Percentiles rank a stretch among this genome's conserved stretches.
Evolutionary conservation across 257 asterid genomes (phyloP).

Genomic region (Fraxinus quadrangulata): DNA sequence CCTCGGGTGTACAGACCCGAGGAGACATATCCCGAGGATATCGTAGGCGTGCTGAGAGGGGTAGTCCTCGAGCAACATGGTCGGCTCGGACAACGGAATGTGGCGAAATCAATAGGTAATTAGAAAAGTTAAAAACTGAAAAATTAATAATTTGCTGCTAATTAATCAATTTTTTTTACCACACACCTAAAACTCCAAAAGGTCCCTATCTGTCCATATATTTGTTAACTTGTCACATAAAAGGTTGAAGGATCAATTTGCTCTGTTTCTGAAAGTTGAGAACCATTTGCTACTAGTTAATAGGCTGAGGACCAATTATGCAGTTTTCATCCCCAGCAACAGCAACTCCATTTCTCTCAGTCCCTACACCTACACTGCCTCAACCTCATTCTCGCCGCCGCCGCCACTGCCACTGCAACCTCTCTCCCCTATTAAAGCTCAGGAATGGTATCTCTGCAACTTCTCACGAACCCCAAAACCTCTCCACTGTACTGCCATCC

Average conservation of each 20-base stretch:
- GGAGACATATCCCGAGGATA: too few relatives aligned
- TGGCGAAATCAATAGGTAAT: too few relatives aligned
- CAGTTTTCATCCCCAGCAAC: neutral
- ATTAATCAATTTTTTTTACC: too few relatives aligned
- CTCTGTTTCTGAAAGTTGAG: neutral
- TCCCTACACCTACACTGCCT: neutral
- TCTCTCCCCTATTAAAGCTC: neutral
- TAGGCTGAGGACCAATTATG: neutral
- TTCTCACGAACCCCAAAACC: conserved; percentile 48
- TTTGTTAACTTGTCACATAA: neutral
- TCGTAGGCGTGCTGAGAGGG: too few relatives aligned
- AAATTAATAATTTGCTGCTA: too few relatives aligned
- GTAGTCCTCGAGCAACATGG: too few relatives aligned
- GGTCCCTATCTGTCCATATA: neutral
- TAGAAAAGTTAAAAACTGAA: too few relatives aligned
- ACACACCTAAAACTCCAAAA: too few relatives aligned
- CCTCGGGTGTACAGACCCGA: too few relatives aligned
- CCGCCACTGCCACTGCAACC: neutral
- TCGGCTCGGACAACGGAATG: too few relatives aligned
- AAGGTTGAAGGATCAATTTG: neutral
- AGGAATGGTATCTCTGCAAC: conserved; percentile 58
- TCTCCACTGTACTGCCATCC: conserved; percentile 41
- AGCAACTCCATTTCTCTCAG: neutral
- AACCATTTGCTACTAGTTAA: neutral
- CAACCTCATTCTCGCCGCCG: neutral